Conservation (phyloP, 495 filamentous ascomycete genomes). For the Elaphomyces granulatus region DNA sequence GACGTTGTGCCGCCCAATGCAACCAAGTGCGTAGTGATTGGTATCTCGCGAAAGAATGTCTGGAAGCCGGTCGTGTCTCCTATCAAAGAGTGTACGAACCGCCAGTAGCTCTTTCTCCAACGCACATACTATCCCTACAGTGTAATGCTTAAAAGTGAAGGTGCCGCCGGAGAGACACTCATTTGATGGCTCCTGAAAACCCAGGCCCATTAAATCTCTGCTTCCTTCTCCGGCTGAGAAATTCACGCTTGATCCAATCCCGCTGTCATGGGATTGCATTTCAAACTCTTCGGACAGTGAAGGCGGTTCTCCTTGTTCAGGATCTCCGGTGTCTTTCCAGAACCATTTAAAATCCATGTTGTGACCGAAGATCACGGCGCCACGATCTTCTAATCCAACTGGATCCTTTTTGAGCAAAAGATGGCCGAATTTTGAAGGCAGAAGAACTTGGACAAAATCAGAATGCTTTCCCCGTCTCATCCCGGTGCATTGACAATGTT, state of each 20-base stretch:
- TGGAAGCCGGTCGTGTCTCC: constrained; percentile 7
- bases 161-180: too few relatives aligned
- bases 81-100: constrained; percentile 22
- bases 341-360: constrained; percentile 6
- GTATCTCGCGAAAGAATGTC: constrained; percentile 7
- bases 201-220: too few relatives aligned
- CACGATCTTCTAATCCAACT: too few relatives aligned
- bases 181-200: too few relatives aligned
- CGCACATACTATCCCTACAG: constrained; percentile 3
- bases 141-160: too few relatives aligned
- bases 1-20: constrained; percentile 23
- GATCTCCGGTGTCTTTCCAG: constrained; percentile 8
- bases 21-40: constrained; percentile 22
- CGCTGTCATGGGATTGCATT: constrained; percentile 6
- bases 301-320: constrained; percentile 4
- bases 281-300: background rate
- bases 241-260: constrained; percentile 6
- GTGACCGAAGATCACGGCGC: constrained; percentile 15
- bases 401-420: constrained; percentile 2
- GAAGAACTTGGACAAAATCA: constrained; percentile 9
- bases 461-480: background rate
- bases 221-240: too few relatives aligned
- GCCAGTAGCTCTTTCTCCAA: constrained; percentile 18
- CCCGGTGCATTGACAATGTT: constrained; percentile 5
- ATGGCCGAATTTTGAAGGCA: constrained; percentile 5